Evolutionary conservation across 176 grass and related monocot genomes (phyloP).

Genomic region (Ananas comosus): DNA sequence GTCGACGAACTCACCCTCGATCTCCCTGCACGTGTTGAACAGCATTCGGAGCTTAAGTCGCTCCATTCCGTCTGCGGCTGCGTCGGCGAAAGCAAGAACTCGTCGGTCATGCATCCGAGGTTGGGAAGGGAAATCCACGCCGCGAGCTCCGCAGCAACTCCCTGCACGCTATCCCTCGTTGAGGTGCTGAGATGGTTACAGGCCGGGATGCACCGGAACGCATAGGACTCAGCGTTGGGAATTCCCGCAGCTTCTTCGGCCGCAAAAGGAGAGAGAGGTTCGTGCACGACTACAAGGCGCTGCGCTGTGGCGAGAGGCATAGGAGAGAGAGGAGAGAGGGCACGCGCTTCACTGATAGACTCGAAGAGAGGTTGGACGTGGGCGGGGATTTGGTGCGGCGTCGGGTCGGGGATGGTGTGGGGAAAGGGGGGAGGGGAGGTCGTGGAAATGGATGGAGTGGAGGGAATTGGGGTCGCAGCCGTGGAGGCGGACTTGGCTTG

Average conservation of each 20-base stretch:
- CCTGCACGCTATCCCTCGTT: too few species aligned
- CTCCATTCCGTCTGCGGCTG: slow-evolving; percentile 3
- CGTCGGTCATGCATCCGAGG: slow-evolving; percentile 19
- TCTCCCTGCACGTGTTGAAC: slow-evolving; percentile 41
- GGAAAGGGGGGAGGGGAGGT: slow-evolving; percentile 36
- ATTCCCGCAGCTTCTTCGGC: slow-evolving; percentile 30
- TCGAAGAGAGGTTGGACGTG: slow-evolving; percentile 52
- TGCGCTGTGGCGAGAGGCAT: slow-evolving; percentile 10
- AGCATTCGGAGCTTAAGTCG: slow-evolving; percentile 18
- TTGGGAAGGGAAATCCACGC: slow-evolving; percentile 21
- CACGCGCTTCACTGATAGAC: slow-evolving; percentile 3
- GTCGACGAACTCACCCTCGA: slow-evolving; percentile 49
- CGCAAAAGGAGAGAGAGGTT: slow-evolving; percentile 40
- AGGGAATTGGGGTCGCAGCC: slow-evolving; percentile 19
- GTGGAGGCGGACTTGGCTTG: slow-evolving; percentile 40
- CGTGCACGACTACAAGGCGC: slow-evolving; percentile 52
- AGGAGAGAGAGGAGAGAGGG: slow-evolving; percentile 35
- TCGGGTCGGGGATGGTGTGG: slow-evolving; percentile 27
- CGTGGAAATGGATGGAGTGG: slow-evolving; percentile 31
- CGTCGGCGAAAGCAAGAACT: slow-evolving; percentile 25
- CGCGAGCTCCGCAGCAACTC: slow-evolving; percentile 24
- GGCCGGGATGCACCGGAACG: slow-evolving; percentile 35
- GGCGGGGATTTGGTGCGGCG: slow-evolving; percentile 23
- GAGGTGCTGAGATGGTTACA: slow-evolving; percentile 24
- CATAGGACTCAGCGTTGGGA: slow-evolving; percentile 39